Conservation (phyloP, 805 yeast species). For the Cyberlindnera samutprakarnensis region DNA sequence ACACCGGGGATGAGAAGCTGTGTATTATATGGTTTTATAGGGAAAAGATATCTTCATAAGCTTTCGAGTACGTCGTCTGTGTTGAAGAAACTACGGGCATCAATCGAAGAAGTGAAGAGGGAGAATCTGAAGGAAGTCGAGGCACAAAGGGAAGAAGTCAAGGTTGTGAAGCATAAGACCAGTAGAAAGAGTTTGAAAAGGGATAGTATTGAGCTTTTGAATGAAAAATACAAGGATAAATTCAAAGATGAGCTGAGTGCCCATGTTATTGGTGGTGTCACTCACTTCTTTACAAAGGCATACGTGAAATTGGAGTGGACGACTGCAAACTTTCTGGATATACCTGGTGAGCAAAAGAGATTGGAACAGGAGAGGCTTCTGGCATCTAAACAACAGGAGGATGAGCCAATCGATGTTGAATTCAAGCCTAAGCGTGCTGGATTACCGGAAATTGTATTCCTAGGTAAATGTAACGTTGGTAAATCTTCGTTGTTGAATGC, state of each 20-base stretch:
- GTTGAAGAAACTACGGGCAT: neutral
- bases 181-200: neutral
- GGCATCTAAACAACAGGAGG: constrained; percentile 8
- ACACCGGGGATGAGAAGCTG: too few species aligned
- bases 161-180: neutral
- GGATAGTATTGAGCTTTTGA: constrained; percentile 8
- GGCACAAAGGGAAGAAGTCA: neutral
- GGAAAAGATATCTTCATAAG: too few species aligned
- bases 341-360: constrained; percentile 47
- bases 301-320: constrained; percentile 54
- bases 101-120: neutral
- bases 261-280: constrained; percentile 20
- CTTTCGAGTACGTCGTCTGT: too few species aligned
- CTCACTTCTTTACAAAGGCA: constrained; percentile 40
- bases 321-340: constrained; percentile 39
- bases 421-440: constrained; percentile 12
- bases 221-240: constrained; percentile 11
- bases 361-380: constrained; percentile 8
- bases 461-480: constrained; percentile 85
- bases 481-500: constrained; percentile 72
- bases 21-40: too few species aligned
- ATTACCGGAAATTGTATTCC: constrained; percentile 66
- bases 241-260: constrained; percentile 13
- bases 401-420: constrained; percentile 9
- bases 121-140: neutral